A percentile compares a stretch with the other conserved stretches of the same genome.
phyloP scores from a whole-genome alignment of 257 asterid species.

The Ligustrum vulgare region DNA sequence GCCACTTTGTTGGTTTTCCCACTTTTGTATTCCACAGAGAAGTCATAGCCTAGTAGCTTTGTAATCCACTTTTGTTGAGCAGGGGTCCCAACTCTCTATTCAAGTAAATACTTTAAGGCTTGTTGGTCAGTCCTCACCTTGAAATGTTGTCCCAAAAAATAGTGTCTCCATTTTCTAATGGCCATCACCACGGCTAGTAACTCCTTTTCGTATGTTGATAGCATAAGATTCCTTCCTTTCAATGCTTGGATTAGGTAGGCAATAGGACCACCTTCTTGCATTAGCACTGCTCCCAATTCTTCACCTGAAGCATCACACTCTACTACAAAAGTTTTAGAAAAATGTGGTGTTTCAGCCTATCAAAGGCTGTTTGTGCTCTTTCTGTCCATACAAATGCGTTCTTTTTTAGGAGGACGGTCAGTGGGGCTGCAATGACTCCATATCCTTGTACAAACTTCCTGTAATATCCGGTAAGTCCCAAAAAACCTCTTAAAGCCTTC shows the following conservation, averaged over 20 bases:
- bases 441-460: not conserved
- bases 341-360: not conserved
- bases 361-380: not conserved
- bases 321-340: not conserved
- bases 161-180: not conserved
- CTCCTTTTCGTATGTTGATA: not conserved
- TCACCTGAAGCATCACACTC: not conserved
- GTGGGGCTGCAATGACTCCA: not conserved
- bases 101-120: not conserved
- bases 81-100: not conserved
- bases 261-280: not conserved
- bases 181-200: not conserved
- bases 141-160: not conserved
- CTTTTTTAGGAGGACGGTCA: not conserved
- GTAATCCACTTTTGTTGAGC: not conserved
- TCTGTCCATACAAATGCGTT: not conserved
- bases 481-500: not conserved
- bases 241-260: not conserved
- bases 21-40: not conserved
- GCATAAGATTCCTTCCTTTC: not conserved
- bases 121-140: not conserved
- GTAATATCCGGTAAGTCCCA: not conserved
- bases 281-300: not conserved
- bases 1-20: not conserved
- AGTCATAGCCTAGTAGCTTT: not conserved